phyloP scores from a whole-genome alignment of 2,329 filamentous ascomycete genomes.

The Fusarium avenaceum region DNA sequence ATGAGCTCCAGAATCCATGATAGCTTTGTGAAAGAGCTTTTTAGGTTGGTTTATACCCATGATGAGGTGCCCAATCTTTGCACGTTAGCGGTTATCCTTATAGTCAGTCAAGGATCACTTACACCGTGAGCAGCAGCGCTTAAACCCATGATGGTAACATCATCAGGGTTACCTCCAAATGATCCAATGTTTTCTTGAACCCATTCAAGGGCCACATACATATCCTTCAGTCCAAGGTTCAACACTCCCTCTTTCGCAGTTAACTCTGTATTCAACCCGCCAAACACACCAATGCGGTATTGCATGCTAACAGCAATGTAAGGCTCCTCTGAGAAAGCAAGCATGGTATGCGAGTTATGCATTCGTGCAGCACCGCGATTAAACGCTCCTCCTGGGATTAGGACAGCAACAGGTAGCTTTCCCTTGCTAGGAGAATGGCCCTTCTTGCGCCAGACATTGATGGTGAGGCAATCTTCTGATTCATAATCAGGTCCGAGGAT shows the following conservation, averaged over 20 bases:
- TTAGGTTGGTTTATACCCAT: conserved; percentile 53
- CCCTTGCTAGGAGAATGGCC: conserved; percentile 30
- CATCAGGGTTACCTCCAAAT: conserved; percentile 64
- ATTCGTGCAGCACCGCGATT: conserved; percentile 52
- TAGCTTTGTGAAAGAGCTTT: conserved; percentile 51
- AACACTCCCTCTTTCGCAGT: conserved; percentile 65
- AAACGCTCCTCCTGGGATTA: conserved; percentile 52
- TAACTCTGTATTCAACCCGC: conserved; percentile 67
- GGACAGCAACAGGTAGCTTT: conserved; percentile 46
- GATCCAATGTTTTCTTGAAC: conserved; percentile 64
- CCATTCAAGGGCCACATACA: conserved; percentile 63
- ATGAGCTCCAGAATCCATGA: conserved; percentile 52
- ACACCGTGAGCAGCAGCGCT: conserved; percentile 54
- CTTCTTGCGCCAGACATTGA: conserved; percentile 46
- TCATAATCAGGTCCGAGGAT: conserved; percentile 50
- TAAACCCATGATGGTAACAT: conserved; percentile 63
- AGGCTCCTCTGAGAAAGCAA: conserved; percentile 61
- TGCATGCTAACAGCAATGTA: conserved; percentile 64
- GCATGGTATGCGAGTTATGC: conserved; percentile 62
- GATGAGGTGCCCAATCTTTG: conserved; percentile 50
- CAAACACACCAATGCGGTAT: conserved; percentile 67
- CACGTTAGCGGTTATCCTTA: neutral
- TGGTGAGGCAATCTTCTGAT: conserved; percentile 49
- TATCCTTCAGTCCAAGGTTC: conserved; percentile 67
- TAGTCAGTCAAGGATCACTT: neutral